These are phyloP conservation scores for Diplodia scrobiculata DNA, from an alignment of 2,329 filamentous ascomycete genomes.

Conservation along the genomic window DNA sequence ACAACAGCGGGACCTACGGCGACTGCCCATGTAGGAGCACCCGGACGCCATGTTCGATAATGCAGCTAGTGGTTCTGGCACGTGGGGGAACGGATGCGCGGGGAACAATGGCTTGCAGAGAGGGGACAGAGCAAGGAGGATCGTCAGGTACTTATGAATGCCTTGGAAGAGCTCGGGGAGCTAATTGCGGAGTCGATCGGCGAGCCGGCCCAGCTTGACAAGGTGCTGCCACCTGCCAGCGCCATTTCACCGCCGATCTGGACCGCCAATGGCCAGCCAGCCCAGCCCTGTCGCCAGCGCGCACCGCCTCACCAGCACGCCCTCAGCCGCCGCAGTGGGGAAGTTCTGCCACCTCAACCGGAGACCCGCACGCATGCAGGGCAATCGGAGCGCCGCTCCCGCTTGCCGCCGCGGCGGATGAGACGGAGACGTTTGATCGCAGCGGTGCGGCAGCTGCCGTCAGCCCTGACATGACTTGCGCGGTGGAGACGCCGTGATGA, in stretches of 20 bases:
- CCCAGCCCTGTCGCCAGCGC: neutral
- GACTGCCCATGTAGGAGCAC: slow-evolving; percentile 9
- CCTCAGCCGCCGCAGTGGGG: slow-evolving; percentile 14
- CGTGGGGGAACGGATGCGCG: neutral
- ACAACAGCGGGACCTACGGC: slow-evolving; percentile 6
- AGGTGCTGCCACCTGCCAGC: neutral
- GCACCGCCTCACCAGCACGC: neutral
- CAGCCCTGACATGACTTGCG: neutral
- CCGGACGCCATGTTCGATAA: slow-evolving; percentile 5
- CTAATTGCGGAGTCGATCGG: slow-evolving; percentile 11
- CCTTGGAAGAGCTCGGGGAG: slow-evolving; percentile 7
- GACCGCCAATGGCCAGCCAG: slow-evolving; percentile 3
- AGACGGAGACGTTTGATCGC: neutral
- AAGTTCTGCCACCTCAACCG: neutral
- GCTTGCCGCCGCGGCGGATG: slow-evolving; percentile 11
- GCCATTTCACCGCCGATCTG: slow-evolving; percentile 12
- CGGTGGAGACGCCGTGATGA: slow-evolving; percentile 5
- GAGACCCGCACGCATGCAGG: neutral
- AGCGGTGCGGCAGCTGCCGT: neutral
- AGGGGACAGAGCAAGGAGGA: slow-evolving; percentile 1
- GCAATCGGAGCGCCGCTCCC: slow-evolving; percentile 16
- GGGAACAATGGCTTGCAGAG: slow-evolving; percentile 3
- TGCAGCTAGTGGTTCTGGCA: neutral
- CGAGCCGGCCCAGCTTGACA: slow-evolving; percentile 7
- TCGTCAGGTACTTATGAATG: slow-evolving; percentile 15